Evolutionary conservation across 1,139 yeast genomes (phyloP).

Genomic region (Blastobotrys ciferrii): DNA sequence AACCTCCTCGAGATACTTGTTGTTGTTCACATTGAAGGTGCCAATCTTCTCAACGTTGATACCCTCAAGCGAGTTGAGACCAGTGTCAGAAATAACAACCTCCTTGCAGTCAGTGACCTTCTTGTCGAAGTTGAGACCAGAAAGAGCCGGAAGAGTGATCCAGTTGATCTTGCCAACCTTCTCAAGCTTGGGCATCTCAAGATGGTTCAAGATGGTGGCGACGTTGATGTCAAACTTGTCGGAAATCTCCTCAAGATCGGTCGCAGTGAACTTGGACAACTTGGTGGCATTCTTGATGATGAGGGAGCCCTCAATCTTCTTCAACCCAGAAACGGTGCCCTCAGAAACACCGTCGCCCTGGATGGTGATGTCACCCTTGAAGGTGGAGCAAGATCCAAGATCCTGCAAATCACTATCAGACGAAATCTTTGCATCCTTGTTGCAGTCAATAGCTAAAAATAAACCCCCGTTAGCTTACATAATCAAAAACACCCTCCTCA

Average conservation of each 20-base stretch:
- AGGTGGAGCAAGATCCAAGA: constrained; percentile 71
- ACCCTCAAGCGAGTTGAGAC: constrained; percentile 75
- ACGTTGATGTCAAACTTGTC: constrained; percentile 62
- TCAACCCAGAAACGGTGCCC: constrained; percentile 48
- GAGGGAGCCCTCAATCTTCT: constrained; percentile 76
- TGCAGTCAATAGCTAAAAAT: constrained; percentile 22
- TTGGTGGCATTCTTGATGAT: constrained; percentile 61
- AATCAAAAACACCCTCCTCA: too few species aligned
- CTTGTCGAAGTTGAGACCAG: constrained; percentile 62
- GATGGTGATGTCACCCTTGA: constrained; percentile 75
- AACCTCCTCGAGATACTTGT: constrained; percentile 67
- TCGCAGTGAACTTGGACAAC: constrained; percentile 68
- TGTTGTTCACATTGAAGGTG: constrained; percentile 86
- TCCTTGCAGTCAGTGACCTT: constrained; percentile 75
- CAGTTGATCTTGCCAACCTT: constrained; percentile 77
- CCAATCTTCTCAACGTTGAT: constrained; percentile 70
- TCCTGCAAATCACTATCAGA: constrained; percentile 74
- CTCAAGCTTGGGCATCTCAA: constrained; percentile 75
- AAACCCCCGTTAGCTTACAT: constrained; percentile 15
- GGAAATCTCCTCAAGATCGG: constrained; percentile 69
- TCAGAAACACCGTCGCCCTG: constrained; percentile 52
- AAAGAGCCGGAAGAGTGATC: constrained; percentile 82
- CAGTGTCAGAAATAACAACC: constrained; percentile 82
- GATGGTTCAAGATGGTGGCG: constrained; percentile 64
- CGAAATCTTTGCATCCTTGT: constrained; percentile 40